Conservation (phyloP, 441 rosid genomes). For the Pelargonium cotyledonis region DNA sequence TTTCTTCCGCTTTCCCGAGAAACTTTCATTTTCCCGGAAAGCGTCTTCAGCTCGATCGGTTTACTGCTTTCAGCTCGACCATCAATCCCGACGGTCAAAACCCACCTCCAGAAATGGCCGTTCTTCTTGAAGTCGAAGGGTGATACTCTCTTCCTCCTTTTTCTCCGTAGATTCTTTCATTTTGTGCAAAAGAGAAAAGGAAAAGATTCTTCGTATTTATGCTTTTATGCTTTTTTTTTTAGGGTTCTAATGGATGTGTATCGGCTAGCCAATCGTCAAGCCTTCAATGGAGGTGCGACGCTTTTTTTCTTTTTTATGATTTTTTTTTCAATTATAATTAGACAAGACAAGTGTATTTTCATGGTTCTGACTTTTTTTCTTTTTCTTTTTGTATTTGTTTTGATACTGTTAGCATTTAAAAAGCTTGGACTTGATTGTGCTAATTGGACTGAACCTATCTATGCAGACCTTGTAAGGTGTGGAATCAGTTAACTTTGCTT, state of each 20-base stretch:
- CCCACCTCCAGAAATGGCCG: slow-evolving; percentile 48
- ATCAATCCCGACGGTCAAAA: slow-evolving; percentile 25
- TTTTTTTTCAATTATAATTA: neutral
- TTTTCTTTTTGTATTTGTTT: neutral
- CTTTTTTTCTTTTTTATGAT: neutral
- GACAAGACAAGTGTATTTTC: neutral
- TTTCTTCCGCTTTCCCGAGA: slow-evolving; percentile 26
- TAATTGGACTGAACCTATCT: slow-evolving; percentile 84
- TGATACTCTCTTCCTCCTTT: slow-evolving; percentile 16
- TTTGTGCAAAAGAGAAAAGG: neutral
- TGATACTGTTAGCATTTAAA: slow-evolving; percentile 52
- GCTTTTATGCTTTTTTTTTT: neutral
- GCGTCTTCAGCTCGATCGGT: slow-evolving; percentile 23
- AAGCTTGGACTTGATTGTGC: slow-evolving; percentile 96
- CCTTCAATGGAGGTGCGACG: slow-evolving; percentile 70
- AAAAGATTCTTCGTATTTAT: neutral
- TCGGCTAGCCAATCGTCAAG: slow-evolving; percentile 70
- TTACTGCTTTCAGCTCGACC: slow-evolving; percentile 36
- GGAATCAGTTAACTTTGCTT: slow-evolving; percentile 4
- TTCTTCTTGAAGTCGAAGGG: slow-evolving; percentile 94
- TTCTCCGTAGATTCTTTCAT: slow-evolving; percentile 1
- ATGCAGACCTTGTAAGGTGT: slow-evolving; percentile 67
- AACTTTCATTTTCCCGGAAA: slow-evolving; percentile 29
- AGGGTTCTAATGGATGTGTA: slow-evolving; percentile 86
- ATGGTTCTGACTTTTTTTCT: slow-evolving; percentile 11